Evolutionary conservation across 306 rosid genomes (phyloP), one percentile per base, ranked within the genome.

Genomic region (Gynostemma pentaphyllum): DNA sequence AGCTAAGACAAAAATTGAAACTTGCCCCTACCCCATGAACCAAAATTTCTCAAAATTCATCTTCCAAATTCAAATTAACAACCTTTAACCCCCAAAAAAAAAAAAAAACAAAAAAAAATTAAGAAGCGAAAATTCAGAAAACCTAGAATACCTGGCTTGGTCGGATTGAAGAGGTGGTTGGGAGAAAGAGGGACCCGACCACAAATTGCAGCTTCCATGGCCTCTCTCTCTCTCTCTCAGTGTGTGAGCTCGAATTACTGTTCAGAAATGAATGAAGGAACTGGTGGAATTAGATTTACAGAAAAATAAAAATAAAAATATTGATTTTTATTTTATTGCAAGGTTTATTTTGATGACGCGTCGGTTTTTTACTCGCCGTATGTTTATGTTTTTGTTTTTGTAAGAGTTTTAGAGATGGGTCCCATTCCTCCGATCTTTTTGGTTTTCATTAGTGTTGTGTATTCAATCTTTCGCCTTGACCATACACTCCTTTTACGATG

Each of bases 191-290:
- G 54, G 63, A 86, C 69, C 70, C 86, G 80, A 72, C 78, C 78
- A 71, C 81, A 70, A 24, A 86, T 55, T 62, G 92, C 89, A 81
- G 79, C 74, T 69, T 77, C 87, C 90, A 83, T 83, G 68, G 85
- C 63, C 81, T 68, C 73, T 64, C 45, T 45, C 27, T 44, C 53
- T 64, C 46, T 52, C 61, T 55, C 18, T 42, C 64, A 52, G 50
- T 45, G 36, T 9, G 22, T 41, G 42, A 9, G 65, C 39, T 70
- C 30, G 42, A 51, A 42, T 30, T 16, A 62, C 39, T 19, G 55
- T 47, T 13, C 27, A 5, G 9, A 41, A 40, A 27, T 32, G 34
- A 34, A 36, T n/a, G 65, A 37, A 28, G 5, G 32, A 59, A 19
- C 22, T 39, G 34, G 47, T 11, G 21, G 5, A 19, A 2, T 46